phyloP scores from a whole-genome alignment of 2,329 filamentous ascomycete genomes.

The Cytospora mali region DNA sequence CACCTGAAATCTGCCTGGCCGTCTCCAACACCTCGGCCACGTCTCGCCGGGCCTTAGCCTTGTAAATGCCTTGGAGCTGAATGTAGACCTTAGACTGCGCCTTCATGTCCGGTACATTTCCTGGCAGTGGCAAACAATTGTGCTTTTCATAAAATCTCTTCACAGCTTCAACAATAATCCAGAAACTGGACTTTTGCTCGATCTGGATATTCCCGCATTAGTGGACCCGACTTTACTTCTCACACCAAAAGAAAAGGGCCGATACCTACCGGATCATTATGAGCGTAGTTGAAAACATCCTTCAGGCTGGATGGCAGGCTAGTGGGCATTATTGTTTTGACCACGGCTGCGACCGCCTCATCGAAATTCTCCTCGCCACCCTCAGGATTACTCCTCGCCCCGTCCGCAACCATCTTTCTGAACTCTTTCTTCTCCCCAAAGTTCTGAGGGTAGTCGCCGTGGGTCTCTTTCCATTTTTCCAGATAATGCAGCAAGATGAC shows the following conservation, averaged over 20 bases:
- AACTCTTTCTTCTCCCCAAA: constrained; percentile 90
- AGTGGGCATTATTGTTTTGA: constrained; percentile 79
- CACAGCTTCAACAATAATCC: constrained; percentile 83
- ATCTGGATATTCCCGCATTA: constrained; percentile 31
- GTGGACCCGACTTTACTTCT: constrained; percentile 13
- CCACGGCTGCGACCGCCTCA: constrained; percentile 82
- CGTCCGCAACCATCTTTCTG: constrained; percentile 67
- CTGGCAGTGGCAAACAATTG: constrained; percentile 76
- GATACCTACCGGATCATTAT: constrained; percentile 54
- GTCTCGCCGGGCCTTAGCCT: constrained; percentile 80
- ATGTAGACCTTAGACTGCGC: constrained; percentile 90
- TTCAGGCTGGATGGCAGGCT: constrained; percentile 69
- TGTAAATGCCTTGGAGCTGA: constrained; percentile 89
- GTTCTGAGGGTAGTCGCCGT: constrained; percentile 69
- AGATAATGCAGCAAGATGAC: constrained; percentile 82
- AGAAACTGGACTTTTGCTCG: constrained; percentile 68
- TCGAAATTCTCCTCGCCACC: constrained; percentile 97
- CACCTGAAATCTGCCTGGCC: constrained; percentile 57
- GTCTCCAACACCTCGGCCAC: constrained; percentile 70
- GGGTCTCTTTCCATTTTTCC: constrained; percentile 73
- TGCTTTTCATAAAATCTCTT: constrained; percentile 75
- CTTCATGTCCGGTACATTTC: constrained; percentile 96
- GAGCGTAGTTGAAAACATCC: constrained; percentile 75
- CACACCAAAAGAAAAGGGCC: constrained; percentile 26
- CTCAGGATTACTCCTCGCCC: constrained; percentile 73